Base-by-base conservation (phyloP, 331 rosid genomes). In the Quercus phellos region DNA sequence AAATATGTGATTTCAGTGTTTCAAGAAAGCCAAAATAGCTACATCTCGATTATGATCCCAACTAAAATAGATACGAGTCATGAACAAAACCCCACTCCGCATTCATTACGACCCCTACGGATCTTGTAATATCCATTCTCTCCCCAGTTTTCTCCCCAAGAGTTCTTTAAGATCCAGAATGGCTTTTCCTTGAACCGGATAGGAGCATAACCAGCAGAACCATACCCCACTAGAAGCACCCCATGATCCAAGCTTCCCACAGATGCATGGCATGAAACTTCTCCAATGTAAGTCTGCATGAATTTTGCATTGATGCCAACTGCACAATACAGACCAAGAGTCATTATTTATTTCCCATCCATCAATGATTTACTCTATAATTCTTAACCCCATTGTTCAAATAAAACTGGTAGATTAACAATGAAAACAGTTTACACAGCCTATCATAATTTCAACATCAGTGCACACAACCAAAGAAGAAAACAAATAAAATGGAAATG, bases 111-210 rank as follows among this genome's bases (percentile, higher is more conserved):
- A 30, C 96, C 97, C 77, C 90, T 86, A 82, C 97, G 91, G 84
- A 94, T 91, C 80, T 88, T 84, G 91, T 94, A 94, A 43, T 90
- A 94, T 32, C 98, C 98, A 8, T 86, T n/a, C 73, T 94, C 94
- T 71, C 98, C 98, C 98, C 98, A 94, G 24, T 9, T 83, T 74
- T 77, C 86, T 6, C 97, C 98, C 98, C 97, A 94, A 4, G 97
- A 94, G 50, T 94, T 94, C 95, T 94, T 94, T 12, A 91, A 19
- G 88, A 91, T 85, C 98, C 96, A 94, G 88, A 77, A 94, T 3
- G 97, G 87, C 74, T 94, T 94, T 3, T 94, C 83, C 90, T 91
- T 95, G 6, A 95, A 77, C 69, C 99, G 86, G 58, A 95, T 90
- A 4, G 91, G 94, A 59, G 98, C 85, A 70, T 53, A 94, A 5